These are phyloP conservation scores for Linum lewisii DNA, from an alignment of 345 rosid species.

Conservation along the genomic window DNA sequence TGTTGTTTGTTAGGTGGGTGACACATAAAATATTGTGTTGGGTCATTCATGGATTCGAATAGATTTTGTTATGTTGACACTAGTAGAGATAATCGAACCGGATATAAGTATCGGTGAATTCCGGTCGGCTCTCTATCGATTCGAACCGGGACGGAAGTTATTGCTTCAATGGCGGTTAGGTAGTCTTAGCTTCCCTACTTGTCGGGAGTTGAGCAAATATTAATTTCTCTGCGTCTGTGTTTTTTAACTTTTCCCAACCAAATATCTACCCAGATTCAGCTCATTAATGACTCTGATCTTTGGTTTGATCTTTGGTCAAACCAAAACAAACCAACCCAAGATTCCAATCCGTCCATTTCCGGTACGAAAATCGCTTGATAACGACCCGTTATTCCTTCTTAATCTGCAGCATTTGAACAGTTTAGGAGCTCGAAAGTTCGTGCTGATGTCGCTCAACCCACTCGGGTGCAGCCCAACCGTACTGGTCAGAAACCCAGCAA, in stretches of 20 bases:
- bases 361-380: neutral
- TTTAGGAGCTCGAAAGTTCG: constrained; percentile 53
- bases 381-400: too few species aligned
- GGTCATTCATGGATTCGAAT: too few species aligned
- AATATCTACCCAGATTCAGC: neutral
- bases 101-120: too few species aligned
- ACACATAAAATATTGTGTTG: too few species aligned
- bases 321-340: neutral
- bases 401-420: constrained; percentile 33
- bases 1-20: too few species aligned
- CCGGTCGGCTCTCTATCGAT: too few species aligned
- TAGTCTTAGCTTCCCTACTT: too few species aligned
- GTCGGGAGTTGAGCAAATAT: neutral
- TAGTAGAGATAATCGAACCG: too few species aligned
- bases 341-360: neutral
- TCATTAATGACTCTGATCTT: neutral
- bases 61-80: too few species aligned
- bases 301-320: neutral
- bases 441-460: constrained; percentile 40
- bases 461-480: constrained; percentile 39
- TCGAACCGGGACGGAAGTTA: too few species aligned
- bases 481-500: constrained; percentile 2
- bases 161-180: too few species aligned
- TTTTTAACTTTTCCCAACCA: neutral
- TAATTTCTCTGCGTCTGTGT: too few species aligned